Evolutionary conservation across 345 rosid genomes (phyloP), one percentile per base, ranked within the genome.

Genomic region (Boechera retrofracta): DNA sequence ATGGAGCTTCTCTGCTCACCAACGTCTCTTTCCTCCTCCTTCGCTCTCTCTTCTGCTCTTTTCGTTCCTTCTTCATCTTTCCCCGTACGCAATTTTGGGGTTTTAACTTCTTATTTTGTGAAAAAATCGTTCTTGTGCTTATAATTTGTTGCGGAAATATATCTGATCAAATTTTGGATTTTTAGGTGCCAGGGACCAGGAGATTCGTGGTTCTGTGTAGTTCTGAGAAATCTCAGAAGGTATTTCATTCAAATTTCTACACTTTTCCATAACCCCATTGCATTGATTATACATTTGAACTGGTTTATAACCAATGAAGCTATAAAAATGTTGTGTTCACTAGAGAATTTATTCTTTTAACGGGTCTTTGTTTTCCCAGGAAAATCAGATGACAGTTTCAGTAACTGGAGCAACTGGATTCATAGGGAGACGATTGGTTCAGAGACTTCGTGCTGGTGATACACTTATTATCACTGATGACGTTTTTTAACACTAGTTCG

Each of bases 391-490:
- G 94, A 92, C 87, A 41, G 97, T 94, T 41, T 85, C 98, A 26
- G 77, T 91, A 69, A 94, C 97, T 8, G 97, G 97, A 82, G 97
- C 98, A 60, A 92, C 97, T 16, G 98, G 98, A 6, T 94, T 94
- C 80, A 83, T 92, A 18, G 98, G 97, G 35, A 86, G 77, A 84
- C 81, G 89, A 86, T 80, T 91, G 88, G 97, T 94, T 73, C 91
- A 86, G 77, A 86, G 91, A 83, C 84, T 94, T 52, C 88, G 78
- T 49, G 84, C 88, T 87, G 98, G 98, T 94, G 53, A 45, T 28
- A 21, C 7, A 58, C 51, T 0, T 16, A 16, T 48, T 68, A 29
- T 28, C 24, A 10, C 4, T 61, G 6, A 52, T 54, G 1, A 11
- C 29, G 13, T 41, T 55, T 54, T 21, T 41, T 4, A 28, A 45